Percentiles rank a stretch among this genome's conserved stretches.
These are phyloP conservation scores for Mycosarcoma maydis DNA, from an alignment of 1,284 basidiomycete species.

Conservation along the genomic window DNA sequence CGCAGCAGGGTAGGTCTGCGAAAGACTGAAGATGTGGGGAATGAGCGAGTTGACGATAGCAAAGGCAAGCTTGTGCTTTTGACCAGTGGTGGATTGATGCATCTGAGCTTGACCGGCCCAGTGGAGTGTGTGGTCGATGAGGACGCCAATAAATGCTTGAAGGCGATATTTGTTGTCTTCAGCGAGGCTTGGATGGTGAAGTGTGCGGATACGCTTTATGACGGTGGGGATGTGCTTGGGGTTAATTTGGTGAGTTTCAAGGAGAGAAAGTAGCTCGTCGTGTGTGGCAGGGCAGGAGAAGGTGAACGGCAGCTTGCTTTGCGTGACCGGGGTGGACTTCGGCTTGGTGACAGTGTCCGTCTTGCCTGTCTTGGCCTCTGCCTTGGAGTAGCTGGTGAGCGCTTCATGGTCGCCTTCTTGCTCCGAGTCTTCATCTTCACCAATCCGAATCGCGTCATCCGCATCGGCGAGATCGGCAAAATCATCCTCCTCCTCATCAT, in stretches of 20 bases:
- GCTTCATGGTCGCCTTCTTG: slow-evolving; percentile 43
- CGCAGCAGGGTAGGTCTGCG: slow-evolving; percentile 81
- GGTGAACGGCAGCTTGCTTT: slow-evolving; percentile 77
- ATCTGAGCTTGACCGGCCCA: slow-evolving; percentile 41
- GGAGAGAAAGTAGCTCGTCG: slow-evolving; percentile 84
- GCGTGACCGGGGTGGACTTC: slow-evolving; percentile 14
- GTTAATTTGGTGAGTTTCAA: slow-evolving; percentile 73
- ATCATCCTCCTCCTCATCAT: slow-evolving; percentile 69
- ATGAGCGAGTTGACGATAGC: slow-evolving; percentile 76
- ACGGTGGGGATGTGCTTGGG: slow-evolving; percentile 78
- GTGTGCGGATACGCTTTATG: slow-evolving; percentile 86
- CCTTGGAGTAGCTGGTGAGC: slow-evolving; percentile 24
- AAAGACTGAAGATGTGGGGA: slow-evolving; percentile 84
- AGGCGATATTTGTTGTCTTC: slow-evolving; percentile 88
- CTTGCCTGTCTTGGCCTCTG: slow-evolving; percentile 8
- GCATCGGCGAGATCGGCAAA: slow-evolving; percentile 54
- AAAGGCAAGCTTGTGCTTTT: slow-evolving; percentile 74
- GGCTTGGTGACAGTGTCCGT: slow-evolving; percentile 1
- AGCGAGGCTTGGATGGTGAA: slow-evolving; percentile 89
- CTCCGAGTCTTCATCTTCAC: slow-evolving; percentile 59
- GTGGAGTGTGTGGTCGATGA: slow-evolving; percentile 91
- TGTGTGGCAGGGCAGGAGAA: slow-evolving; percentile 88
- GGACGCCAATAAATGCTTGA: slow-evolving; percentile 75
- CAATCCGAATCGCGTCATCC: slow-evolving; percentile 48
- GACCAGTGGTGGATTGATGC: slow-evolving; percentile 15